These are phyloP conservation scores for Sclerotinia trifoliorum DNA, from an alignment of 2,329 filamentous ascomycete species.

Conservation along the genomic window DNA sequence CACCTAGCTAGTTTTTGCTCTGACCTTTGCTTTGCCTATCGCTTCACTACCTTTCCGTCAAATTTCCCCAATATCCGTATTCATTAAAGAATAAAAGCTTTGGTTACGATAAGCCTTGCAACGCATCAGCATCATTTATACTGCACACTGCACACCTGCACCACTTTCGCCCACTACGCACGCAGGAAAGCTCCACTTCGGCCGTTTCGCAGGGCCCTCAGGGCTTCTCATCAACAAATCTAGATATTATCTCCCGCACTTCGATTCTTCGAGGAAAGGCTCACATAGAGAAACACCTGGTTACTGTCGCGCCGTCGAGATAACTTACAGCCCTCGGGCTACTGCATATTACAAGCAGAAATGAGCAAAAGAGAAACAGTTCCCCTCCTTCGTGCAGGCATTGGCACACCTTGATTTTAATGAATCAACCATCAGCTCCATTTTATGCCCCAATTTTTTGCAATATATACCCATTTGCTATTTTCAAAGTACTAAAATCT, in stretches of 20 bases:
- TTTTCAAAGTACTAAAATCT: conserved; percentile 22
- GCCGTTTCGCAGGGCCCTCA: conserved; percentile 10
- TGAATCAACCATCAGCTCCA: conserved; percentile 28
- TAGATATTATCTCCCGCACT: conserved; percentile 1
- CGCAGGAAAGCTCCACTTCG: conserved; percentile 18
- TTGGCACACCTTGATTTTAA: conserved; percentile 37
- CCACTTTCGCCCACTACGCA: conserved; percentile 7
- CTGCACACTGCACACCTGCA: background rate
- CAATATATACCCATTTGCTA: conserved; percentile 28
- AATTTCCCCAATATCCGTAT: conserved; percentile 8
- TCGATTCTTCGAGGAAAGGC: conserved; percentile 2
- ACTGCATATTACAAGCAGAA: conserved; percentile 33
- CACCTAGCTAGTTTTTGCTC: background rate
- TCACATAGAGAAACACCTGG: background rate
- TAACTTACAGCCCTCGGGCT: conserved; percentile 20
- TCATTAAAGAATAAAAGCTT: background rate
- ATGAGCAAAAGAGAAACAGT: conserved; percentile 38
- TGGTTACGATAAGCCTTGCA: conserved; percentile 20
- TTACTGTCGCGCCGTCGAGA: conserved; percentile 17
- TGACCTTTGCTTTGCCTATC: conserved; percentile 14
- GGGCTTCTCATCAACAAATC: conserved; percentile 11
- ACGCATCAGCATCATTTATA: conserved; percentile 18
- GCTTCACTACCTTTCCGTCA: conserved; percentile 11
- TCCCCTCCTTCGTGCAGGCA: conserved; percentile 40
- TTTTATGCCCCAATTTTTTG: conserved; percentile 26